phyloP scores from a whole-genome alignment of 2,329 filamentous ascomycete species.

The Colletotrichum orchidophilum region DNA sequence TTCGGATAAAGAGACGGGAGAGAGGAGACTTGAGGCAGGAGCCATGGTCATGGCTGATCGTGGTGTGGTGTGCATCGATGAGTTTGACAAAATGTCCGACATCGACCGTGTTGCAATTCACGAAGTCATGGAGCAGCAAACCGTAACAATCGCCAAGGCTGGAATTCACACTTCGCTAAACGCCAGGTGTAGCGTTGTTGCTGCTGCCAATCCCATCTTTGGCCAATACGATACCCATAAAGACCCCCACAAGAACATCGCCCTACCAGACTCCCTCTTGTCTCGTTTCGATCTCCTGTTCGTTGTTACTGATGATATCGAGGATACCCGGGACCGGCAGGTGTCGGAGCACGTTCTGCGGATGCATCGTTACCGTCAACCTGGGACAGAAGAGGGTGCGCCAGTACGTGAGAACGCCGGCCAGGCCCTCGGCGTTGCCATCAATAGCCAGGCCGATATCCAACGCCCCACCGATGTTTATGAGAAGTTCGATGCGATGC shows the following conservation, averaged over 20 bases:
- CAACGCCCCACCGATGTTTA: constrained; percentile 86
- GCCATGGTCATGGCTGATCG: constrained; percentile 98
- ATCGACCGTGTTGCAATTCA: constrained; percentile 98
- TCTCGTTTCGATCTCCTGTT: constrained; percentile 99
- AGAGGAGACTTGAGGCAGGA: constrained; percentile 92
- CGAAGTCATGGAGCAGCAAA: constrained; percentile 99
- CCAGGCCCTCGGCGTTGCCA: constrained; percentile 87
- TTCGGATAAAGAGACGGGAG: constrained; percentile 95
- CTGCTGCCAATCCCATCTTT: constrained; percentile 96
- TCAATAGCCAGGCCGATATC: constrained; percentile 79
- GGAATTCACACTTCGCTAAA: constrained; percentile 98
- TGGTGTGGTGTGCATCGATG: constrained; percentile 97
- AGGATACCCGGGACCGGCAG: constrained; percentile 88
- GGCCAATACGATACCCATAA: constrained; percentile 99
- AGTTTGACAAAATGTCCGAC: constrained; percentile 99
- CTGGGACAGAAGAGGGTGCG: constrained; percentile 92
- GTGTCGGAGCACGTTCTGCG: constrained; percentile 96
- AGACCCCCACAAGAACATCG: constrained; percentile 98
- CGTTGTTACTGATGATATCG: constrained; percentile 97
- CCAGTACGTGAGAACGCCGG: constrained; percentile 88
- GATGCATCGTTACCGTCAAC: constrained; percentile 95
- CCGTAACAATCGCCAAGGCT: constrained; percentile 97
- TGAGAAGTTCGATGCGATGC: constrained; percentile 96
- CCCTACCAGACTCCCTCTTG: constrained; percentile 91
- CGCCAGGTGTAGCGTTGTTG: constrained; percentile 94